Conservation (phyloP, 768 basidiomycete genomes). For the Phlebiopsis flavidoalba region DNA sequence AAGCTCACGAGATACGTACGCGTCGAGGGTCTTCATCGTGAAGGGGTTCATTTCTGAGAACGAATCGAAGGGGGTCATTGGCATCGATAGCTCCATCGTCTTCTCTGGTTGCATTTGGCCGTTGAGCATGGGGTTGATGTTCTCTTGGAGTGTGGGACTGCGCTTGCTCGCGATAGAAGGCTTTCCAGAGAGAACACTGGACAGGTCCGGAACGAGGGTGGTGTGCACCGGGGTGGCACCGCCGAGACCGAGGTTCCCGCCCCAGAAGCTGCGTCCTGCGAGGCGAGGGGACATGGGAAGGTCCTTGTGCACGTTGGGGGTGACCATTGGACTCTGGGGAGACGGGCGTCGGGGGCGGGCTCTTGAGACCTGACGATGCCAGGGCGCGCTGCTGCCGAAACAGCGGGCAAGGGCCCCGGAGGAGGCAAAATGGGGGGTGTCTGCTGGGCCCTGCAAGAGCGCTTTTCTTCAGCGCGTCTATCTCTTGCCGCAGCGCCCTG, state of each 20-base stretch:
- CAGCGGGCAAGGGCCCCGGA: slow-evolving; percentile 32
- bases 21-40: slow-evolving; percentile 83
- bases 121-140: slow-evolving; percentile 75
- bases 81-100: slow-evolving; percentile 21
- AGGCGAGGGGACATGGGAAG: slow-evolving; percentile 59
- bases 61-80: slow-evolving; percentile 55
- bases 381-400: slow-evolving; percentile 23
- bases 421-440: slow-evolving; percentile 40
- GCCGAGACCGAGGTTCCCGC: slow-evolving; percentile 46
- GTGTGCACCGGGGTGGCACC: slow-evolving; percentile 84
- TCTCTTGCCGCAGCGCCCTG: slow-evolving; percentile 73
- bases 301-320: slow-evolving; percentile 76
- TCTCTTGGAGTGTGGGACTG: slow-evolving; percentile 52
- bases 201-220: slow-evolving; percentile 68
- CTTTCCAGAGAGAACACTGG: slow-evolving; percentile 26
- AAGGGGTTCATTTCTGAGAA: slow-evolving; percentile 81
- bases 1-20: slow-evolving; percentile 38
- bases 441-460: slow-evolving; percentile 49
- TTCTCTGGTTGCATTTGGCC: slow-evolving; percentile 21
- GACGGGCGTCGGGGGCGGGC: slow-evolving; percentile 15
- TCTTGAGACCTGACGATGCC: slow-evolving; percentile 9
- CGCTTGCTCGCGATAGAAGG: slow-evolving; percentile 14
- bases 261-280: slow-evolving; percentile 70
- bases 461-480: slow-evolving; percentile 66
- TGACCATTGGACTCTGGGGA: slow-evolving; percentile 33